phyloP scores from a whole-genome alignment of 108 stramenopile genomes.

The Pinguiococcus pyrenoidosus region DNA sequence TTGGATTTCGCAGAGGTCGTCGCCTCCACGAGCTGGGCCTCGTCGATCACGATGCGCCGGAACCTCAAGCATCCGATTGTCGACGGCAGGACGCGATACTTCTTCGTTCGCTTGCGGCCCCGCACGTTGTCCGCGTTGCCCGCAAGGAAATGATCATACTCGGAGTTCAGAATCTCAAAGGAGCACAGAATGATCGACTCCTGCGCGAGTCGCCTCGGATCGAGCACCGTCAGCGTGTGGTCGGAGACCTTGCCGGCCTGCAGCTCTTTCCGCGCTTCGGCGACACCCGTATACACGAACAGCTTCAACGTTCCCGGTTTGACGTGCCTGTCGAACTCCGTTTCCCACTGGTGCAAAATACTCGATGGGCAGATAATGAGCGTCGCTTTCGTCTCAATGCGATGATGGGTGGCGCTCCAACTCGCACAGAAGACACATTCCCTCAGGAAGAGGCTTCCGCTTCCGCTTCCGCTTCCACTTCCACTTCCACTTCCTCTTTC shows the following conservation, averaged over 20 bases:
- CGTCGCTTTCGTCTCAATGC: too few relatives aligned
- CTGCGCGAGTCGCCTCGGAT: conserved; percentile 47
- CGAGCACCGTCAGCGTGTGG: conserved; percentile 14
- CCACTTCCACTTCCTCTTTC: too few relatives aligned
- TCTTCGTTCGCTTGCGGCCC: too few relatives aligned
- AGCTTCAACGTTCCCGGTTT: conserved; percentile 33
- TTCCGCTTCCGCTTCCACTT: too few relatives aligned
- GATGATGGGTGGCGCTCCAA: too few relatives aligned
- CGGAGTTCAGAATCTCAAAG: conserved; percentile 46
- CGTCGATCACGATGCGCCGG: conserved; percentile 32
- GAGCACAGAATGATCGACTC: conserved; percentile 50
- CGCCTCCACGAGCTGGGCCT: conserved; percentile 53
- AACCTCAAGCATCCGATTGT: conserved; percentile 48
- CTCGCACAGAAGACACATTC: too few relatives aligned
- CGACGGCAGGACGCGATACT: conserved; percentile 50
- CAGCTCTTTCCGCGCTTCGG: conserved; percentile 9
- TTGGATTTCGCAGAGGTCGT: conserved; percentile 33
- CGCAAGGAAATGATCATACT: conserved; percentile 45
- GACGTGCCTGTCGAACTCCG: conserved; percentile 44
- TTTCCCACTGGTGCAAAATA: conserved; percentile 53
- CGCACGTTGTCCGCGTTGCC: not conserved
- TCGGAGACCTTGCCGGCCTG: not conserved
- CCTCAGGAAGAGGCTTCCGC: too few relatives aligned
- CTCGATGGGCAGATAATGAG: conserved; percentile 53
- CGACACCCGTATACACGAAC: conserved; percentile 44